Percentiles rank a stretch among this genome's conserved stretches.
These are phyloP conservation scores for Microcyclosporella mali DNA, from an alignment of 2,329 filamentous ascomycete genomes.

Conservation along the genomic window DNA sequence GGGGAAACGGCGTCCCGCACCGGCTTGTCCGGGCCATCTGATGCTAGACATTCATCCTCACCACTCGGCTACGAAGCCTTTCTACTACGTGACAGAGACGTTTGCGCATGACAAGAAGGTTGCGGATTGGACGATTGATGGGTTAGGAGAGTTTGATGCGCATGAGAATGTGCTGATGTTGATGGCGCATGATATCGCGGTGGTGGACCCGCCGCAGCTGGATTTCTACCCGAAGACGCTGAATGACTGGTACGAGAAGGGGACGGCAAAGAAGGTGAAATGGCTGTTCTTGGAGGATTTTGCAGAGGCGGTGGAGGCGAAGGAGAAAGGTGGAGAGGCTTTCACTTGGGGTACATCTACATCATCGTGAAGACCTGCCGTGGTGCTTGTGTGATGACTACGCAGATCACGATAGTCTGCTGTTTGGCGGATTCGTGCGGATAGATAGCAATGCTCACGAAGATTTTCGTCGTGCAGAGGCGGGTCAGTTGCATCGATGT, in stretches of 20 bases:
- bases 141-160: constrained; percentile 29
- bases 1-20: constrained; percentile 10
- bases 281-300: constrained; percentile 48
- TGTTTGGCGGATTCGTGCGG: no score
- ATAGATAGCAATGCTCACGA: no score
- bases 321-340: constrained; percentile 19
- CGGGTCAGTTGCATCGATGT: no score
- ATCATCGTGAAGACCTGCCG: neutral
- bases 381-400: no score
- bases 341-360: constrained; percentile 21
- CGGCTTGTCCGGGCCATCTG: constrained; percentile 38
- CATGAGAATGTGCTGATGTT: constrained; percentile 29
- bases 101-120: constrained; percentile 33
- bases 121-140: constrained; percentile 29
- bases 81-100: constrained; percentile 30
- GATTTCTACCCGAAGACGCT: constrained; percentile 38
- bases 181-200: constrained; percentile 29
- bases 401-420: no score
- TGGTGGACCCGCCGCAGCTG: constrained; percentile 25
- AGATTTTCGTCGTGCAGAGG: no score
- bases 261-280: constrained; percentile 24
- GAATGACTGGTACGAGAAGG: constrained; percentile 29
- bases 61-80: constrained; percentile 29
- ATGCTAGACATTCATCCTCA: constrained; percentile 38
- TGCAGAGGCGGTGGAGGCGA: constrained; percentile 35